Evolutionary conservation across 2,329 filamentous ascomycete genomes (phyloP).

Genomic region (Scedosporium minutisporum): DNA sequence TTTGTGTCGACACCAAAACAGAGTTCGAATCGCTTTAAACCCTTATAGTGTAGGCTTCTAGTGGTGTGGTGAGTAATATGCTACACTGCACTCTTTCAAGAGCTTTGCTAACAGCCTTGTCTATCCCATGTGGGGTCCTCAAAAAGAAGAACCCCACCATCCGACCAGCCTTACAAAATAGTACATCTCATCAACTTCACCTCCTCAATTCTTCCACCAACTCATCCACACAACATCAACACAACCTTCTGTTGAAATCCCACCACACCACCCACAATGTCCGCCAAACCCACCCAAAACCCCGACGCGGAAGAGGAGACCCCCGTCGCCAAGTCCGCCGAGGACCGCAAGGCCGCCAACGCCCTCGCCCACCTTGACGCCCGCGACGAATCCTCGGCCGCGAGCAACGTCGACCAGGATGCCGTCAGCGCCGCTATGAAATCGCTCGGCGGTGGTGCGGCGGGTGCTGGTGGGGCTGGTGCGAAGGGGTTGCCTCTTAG

Average conservation of each 20-base stretch:
- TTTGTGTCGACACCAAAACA: too few species aligned
- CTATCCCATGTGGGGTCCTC: background rate
- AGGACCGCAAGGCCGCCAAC: constrained; percentile 68
- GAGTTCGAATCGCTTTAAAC: too few species aligned
- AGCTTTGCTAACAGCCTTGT: background rate
- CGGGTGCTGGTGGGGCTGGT: constrained; percentile 18
- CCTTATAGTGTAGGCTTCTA: too few species aligned
- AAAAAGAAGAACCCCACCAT: background rate
- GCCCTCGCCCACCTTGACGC: constrained; percentile 62
- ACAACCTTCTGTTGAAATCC: constrained; percentile 32
- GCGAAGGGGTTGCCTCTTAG: constrained; percentile 17
- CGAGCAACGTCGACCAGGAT: constrained; percentile 55
- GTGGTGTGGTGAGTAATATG: too few species aligned
- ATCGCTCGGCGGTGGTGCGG: constrained; percentile 29
- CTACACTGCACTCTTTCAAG: too few species aligned
- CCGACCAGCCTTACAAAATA: background rate
- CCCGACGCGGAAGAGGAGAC: constrained; percentile 49
- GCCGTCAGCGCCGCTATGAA: constrained; percentile 66
- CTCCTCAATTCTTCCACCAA: background rate
- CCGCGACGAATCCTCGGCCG: constrained; percentile 35
- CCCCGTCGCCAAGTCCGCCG: constrained; percentile 51
- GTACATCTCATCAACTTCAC: background rate
- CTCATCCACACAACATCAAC: constrained; percentile 34
- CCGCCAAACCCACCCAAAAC: constrained; percentile 20
- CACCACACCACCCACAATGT: constrained; percentile 47